Evolutionary conservation across 495 filamentous ascomycete genomes (phyloP), one percentile per base, ranked within the genome.

Genomic region (Lasiosphaeria hispida): DNA sequence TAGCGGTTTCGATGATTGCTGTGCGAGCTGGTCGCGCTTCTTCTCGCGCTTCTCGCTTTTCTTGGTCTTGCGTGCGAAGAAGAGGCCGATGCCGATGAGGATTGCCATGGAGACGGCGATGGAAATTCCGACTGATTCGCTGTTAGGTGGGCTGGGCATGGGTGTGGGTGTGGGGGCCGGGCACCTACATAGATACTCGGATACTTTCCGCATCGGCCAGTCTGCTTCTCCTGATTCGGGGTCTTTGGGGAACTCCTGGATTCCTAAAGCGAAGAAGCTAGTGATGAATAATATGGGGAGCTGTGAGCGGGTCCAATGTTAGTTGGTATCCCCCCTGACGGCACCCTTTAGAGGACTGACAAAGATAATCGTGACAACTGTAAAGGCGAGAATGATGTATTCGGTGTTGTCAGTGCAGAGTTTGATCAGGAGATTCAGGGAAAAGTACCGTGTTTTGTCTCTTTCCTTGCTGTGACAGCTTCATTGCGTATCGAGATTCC

Each of bases 401-500:
- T 5, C 23, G 23, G 23, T 30, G 2, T 30, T 30, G 23, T 30
- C 23, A 30, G 23, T 30, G 23, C 23, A 30, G 4, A 13, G 30
- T 2, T 13, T 11, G 9, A 14, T 33, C 34, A 13, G 18, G 15
- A 17, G 30, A 10, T 13, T 0, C 10, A 14, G 36, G 13, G 4
- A 10, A 34, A 37, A 4, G n/a, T 51, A 38, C 48, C 10, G 50
- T 53, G 17, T 53, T 53, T 14, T 53, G 50, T 41, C 50, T 35
- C 37, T 53, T 36, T 15, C 50, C 50, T 33, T 53, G 50, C 37
- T 53, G 36, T 7, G 50, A 53, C 3, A 53, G 50, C 35, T 53
- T 53, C 50, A 53, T 53, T 17, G 50, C 34, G 38, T 53, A 53
- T 37, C 50, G 50, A 0, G 50, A 41, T 14, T 41, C 50, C 50